These are phyloP conservation scores for Paspalum vaginatum DNA, from an alignment of 176 grass and related monocot genomes.

Conservation along the genomic window DNA sequence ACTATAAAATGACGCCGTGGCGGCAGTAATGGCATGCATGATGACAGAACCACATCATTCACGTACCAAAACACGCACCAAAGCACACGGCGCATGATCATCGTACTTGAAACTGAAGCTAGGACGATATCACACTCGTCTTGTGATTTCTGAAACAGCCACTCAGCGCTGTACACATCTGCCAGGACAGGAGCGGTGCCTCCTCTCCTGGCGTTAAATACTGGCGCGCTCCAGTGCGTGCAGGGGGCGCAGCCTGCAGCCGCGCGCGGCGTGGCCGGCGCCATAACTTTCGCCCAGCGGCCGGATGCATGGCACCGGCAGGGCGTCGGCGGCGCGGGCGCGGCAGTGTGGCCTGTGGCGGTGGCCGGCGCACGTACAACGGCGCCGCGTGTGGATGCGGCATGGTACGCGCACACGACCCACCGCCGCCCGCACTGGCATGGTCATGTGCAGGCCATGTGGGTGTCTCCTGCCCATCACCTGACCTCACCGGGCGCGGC, in stretches of 20 bases:
- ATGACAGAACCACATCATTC: no score
- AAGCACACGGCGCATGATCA: no score
- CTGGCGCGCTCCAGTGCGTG: slow-evolving; percentile 10
- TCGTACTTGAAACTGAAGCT: no score
- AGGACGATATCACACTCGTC: no score
- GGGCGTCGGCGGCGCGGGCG: not conserved
- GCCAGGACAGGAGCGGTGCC: not conserved
- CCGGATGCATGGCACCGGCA: slow-evolving; percentile 15
- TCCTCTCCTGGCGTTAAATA: not conserved
- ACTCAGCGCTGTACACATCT: not conserved
- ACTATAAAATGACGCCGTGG: no score
- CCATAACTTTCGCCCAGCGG: not conserved
- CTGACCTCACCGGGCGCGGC: not conserved
- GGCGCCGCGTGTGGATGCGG: not conserved
- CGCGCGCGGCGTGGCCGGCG: not conserved
- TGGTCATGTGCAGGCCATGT: not conserved
- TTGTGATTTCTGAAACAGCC: not conserved
- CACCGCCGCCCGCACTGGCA: not conserved
- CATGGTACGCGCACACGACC: not conserved
- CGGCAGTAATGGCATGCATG: no score
- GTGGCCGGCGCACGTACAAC: not conserved
- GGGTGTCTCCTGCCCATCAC: not conserved
- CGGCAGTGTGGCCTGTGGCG: not conserved
- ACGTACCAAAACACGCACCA: no score
- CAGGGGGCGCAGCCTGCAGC: not conserved